These are phyloP conservation scores for Rosa hybrid DNA, from an alignment of 331 rosid genomes.

Conservation along the genomic window DNA sequence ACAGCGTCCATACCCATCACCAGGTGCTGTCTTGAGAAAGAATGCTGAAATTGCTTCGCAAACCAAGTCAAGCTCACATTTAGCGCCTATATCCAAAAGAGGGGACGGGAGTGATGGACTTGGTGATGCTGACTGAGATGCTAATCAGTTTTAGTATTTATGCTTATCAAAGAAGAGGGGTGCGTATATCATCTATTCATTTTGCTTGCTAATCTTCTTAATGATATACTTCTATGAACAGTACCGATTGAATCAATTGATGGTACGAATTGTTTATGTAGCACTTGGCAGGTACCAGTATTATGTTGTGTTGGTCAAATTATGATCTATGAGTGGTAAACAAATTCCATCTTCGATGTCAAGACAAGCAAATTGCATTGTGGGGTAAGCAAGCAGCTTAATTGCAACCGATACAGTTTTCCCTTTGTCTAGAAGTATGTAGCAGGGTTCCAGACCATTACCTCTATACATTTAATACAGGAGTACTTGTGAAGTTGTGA, in stretches of 20 bases:
- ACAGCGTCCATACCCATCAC: constrained; percentile 99
- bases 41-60: constrained; percentile 90
- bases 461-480: no score
- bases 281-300: background rate
- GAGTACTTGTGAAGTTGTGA: no score
- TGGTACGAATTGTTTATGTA: background rate
- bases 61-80: constrained; percentile 62
- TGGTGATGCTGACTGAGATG: constrained; percentile 86
- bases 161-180: constrained; percentile 1
- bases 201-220: background rate
- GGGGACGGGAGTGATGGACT: constrained; percentile 99
- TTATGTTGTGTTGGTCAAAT: no score
- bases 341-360: no score
- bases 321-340: background rate
- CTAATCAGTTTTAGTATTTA: background rate
- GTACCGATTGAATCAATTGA: background rate
- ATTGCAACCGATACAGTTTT: no score
- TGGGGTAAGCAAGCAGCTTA: no score
- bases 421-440: no score
- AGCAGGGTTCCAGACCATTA: no score
- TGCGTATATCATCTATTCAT: background rate
- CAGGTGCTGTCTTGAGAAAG: constrained; percentile 92
- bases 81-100: constrained; percentile 77
- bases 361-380: no score
- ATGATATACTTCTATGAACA: background rate